phyloP scores from a whole-genome alignment of 2,329 filamentous ascomycete species.

The Fusarium paranaense region DNA sequence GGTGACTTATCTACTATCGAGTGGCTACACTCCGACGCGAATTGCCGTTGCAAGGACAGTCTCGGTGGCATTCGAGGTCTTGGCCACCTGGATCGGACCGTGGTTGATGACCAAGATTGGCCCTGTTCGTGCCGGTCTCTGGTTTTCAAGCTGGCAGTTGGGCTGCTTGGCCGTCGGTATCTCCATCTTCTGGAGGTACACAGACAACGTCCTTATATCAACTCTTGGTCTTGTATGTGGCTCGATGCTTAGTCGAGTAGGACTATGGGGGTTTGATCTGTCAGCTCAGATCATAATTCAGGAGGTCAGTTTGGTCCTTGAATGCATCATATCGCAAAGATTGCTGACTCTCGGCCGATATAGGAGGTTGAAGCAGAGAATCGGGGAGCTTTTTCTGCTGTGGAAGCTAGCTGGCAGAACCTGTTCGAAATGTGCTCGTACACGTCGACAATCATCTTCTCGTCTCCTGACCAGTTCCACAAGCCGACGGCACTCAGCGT shows the following conservation, averaged over 20 bases:
- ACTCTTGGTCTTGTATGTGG: constrained; percentile 62
- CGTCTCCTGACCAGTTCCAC: constrained; percentile 71
- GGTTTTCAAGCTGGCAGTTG: constrained; percentile 78
- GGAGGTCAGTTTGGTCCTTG: constrained; percentile 56
- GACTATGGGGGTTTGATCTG: constrained; percentile 72
- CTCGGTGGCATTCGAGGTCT: constrained; percentile 67
- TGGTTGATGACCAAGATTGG: constrained; percentile 66
- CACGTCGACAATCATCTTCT: constrained; percentile 72
- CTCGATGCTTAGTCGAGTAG: constrained; percentile 67
- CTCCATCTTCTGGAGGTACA: constrained; percentile 53
- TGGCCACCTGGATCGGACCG: constrained; percentile 71
- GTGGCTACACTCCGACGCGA: constrained; percentile 62
- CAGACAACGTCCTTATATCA: constrained; percentile 48
- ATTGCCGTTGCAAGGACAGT: constrained; percentile 66
- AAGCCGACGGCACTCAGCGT: constrained; percentile 72
- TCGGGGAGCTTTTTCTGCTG: constrained; percentile 76
- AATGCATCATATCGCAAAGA: neutral
- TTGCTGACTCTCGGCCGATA: constrained; percentile 4
- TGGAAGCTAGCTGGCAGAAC: constrained; percentile 77
- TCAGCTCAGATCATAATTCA: constrained; percentile 71
- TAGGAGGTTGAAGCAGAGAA: constrained; percentile 65
- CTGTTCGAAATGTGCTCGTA: constrained; percentile 77
- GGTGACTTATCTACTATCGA: constrained; percentile 71
- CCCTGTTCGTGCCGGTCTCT: constrained; percentile 73
- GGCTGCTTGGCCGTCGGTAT: constrained; percentile 61